Base-by-base conservation (phyloP, 371 early-diverging fungal species). In the Mortierella sp. region DNA sequence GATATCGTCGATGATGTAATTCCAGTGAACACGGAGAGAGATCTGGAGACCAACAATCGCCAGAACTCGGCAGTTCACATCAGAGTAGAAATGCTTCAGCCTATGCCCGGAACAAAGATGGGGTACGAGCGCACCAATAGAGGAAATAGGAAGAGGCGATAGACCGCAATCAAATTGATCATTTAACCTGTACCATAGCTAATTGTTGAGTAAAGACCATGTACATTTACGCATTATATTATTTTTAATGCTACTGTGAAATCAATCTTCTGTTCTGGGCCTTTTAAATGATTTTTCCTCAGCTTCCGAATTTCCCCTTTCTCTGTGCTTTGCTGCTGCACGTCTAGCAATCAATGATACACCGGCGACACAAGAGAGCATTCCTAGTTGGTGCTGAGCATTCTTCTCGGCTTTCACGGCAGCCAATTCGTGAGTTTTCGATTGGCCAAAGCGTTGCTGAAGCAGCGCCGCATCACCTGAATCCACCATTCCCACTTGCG, bases 41-140 rank as follows among this genome's bases (percentile, higher is more conserved):
- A 79, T 42, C 51, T 79, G 6, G 71, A 70, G n/a, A 74, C 75
- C 26, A 65, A 74, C 60, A 55, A 43, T n/a, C 74, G 80, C 19
- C 74, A 79, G 28, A 79, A 74, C 51, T 79, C 80, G 23, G 80
- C 80, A 0, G 70, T 79, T 22, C 66, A 73, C 28, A 79, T 79
- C 58, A 61, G 80, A 56, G 67, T 79, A 42, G 80, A 79, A 64
- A 57, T 79, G 80, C 37, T 74, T 19, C 66, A 66, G 13, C 74
- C 70, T 22, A 79, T 79, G 80, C 80, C 80, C 7, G 75, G 74
- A 28, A 78, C 79, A 23, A 65, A 51, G 22, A 61, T 49, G 12
- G 67, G 66, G 45, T 60, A 58, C 22, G 68, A 67, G 22, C 53
- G 66, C 13, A 57, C 7, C 28, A 34, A 61, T 13, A 70, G 61